phyloP scores from a whole-genome alignment of 176 grass and related monocot genomes.

The Cocos nucifera region DNA sequence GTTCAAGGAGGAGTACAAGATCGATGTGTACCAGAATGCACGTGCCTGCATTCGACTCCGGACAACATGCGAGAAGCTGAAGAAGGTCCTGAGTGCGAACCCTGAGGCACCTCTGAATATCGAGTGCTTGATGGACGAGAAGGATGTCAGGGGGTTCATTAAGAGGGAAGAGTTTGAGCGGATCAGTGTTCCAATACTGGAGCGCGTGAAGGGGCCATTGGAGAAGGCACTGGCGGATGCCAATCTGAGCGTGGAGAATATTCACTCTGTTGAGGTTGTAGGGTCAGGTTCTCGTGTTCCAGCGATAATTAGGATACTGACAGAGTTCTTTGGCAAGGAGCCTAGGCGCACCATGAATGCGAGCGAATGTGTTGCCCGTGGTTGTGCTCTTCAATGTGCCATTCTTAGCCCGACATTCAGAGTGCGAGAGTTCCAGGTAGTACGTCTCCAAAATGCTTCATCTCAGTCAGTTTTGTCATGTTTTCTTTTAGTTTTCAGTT shows the following conservation, averaged over 20 bases:
- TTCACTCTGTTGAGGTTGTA: constrained; percentile 87
- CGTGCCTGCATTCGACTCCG: constrained; percentile 71
- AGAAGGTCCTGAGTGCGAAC: constrained; percentile 79
- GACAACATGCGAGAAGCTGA: constrained; percentile 73
- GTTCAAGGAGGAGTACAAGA: constrained; percentile 81
- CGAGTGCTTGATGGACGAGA: constrained; percentile 96
- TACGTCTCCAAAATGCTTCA: not conserved
- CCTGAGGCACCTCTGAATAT: constrained; percentile 71
- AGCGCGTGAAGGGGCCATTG: constrained; percentile 62
- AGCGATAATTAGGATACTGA: constrained; percentile 76
- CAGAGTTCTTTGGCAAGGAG: constrained; percentile 80
- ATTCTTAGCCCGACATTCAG: constrained; percentile 93
- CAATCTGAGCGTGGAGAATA: constrained; percentile 39
- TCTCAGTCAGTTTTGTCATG: not conserved
- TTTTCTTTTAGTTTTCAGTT: too few species aligned
- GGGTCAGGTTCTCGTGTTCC: constrained; percentile 86
- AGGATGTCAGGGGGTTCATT: constrained; percentile 72
- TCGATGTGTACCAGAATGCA: constrained; percentile 81
- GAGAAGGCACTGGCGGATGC: constrained; percentile 73
- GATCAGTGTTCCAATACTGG: constrained; percentile 46
- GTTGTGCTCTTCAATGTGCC: constrained; percentile 74
- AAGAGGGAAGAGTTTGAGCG: constrained; percentile 81
- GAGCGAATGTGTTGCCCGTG: constrained; percentile 75
- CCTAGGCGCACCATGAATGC: constrained; percentile 87
- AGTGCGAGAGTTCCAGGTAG: constrained; percentile 93